Percentiles rank a stretch among this genome's conserved stretches.
Conservation (phyloP, 352 stramenopile genomes). For the Vaucheria bursata region DNA sequence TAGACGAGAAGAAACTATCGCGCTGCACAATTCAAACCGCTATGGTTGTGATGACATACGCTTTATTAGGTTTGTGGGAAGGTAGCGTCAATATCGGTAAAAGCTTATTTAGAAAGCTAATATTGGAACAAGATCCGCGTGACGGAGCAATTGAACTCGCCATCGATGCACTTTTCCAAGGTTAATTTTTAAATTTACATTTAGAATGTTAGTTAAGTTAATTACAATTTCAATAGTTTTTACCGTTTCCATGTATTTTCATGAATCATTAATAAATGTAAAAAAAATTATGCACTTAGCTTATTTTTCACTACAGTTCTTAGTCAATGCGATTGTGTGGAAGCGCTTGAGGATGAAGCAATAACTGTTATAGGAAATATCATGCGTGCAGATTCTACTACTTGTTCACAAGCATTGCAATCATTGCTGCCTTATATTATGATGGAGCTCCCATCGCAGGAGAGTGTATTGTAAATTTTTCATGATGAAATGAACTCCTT, state of each 20-base stretch:
- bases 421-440: neutral
- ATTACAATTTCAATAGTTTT: too few relatives aligned
- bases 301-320: too few relatives aligned
- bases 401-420: neutral
- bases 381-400: neutral
- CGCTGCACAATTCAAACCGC: conserved; percentile 8
- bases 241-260: too few relatives aligned
- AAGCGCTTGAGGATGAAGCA: neutral
- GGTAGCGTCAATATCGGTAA: conserved; percentile 2
- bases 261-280: too few relatives aligned
- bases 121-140: neutral
- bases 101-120: neutral
- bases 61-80: conserved; percentile 25
- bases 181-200: too few relatives aligned
- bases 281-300: too few relatives aligned
- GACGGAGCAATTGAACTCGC: neutral
- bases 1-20: neutral
- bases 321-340: too few relatives aligned
- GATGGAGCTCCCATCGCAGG: neutral
- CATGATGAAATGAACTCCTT: neutral
- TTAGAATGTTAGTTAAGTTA: too few relatives aligned
- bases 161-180: neutral
- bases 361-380: neutral
- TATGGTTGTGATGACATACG: conserved; percentile 12
- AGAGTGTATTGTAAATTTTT: neutral